Conservation (phyloP, 2,329 filamentous ascomycete genomes). For the Penicillium sp. region DNA sequence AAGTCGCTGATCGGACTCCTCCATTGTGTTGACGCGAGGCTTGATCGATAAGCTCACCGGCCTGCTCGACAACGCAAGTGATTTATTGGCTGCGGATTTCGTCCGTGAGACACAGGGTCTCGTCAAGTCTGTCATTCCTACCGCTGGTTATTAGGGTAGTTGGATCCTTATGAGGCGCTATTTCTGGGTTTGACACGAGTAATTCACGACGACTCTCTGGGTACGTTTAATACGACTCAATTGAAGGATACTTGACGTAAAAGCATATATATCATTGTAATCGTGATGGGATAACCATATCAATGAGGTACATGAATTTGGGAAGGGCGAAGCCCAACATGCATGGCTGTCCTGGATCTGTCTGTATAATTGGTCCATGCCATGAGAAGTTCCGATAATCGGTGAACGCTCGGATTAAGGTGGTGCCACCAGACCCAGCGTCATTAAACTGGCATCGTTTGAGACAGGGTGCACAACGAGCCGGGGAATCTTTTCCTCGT, state of each 20-base stretch:
- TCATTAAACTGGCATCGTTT: background rate
- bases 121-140: too few relatives aligned
- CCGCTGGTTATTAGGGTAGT: slow-evolving; percentile 29
- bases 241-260: slow-evolving; percentile 3
- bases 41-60: too few relatives aligned
- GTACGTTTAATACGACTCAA: slow-evolving; percentile 20
- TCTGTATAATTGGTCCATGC: background rate
- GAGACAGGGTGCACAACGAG: background rate
- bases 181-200: background rate
- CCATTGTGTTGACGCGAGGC: too few relatives aligned
- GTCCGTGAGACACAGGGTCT: too few relatives aligned
- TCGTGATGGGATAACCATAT: background rate
- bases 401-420: background rate
- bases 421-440: background rate
- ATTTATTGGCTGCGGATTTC: too few relatives aligned
- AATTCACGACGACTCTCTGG: slow-evolving; percentile 16
- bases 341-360: background rate
- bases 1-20: too few relatives aligned
- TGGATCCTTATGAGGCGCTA: slow-evolving; percentile 23
- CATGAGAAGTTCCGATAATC: background rate
- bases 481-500: background rate
- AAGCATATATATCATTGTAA: background rate
- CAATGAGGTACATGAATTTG: background rate
- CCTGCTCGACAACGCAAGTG: too few relatives aligned
- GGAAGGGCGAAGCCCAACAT: background rate